Percentiles rank a stretch among this genome's conserved stretches.
These are phyloP conservation scores for Akebia trifoliata DNA, from an alignment of 164 flowering plant species.

Conservation along the genomic window DNA sequence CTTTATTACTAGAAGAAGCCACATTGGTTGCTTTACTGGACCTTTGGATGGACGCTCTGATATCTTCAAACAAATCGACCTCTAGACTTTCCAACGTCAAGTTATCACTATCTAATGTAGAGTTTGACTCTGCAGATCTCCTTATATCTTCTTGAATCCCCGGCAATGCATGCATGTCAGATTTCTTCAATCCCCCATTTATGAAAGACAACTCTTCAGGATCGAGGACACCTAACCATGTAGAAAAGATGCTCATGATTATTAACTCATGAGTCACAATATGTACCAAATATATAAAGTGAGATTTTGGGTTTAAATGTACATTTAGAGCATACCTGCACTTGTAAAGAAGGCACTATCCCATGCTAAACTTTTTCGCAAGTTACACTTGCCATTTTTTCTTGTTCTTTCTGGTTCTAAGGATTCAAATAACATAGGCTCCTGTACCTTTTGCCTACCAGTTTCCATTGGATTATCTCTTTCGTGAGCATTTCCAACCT, in stretches of 20 bases:
- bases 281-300: background rate
- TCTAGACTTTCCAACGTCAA: conserved; percentile 58
- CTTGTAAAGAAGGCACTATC: conserved; percentile 88
- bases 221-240: conserved; percentile 69
- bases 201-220: conserved; percentile 80
- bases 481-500: conserved; percentile 13
- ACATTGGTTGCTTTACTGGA: conserved; percentile 31
- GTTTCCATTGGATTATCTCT: conserved; percentile 5
- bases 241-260: conserved; percentile 1
- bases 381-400: conserved; percentile 52
- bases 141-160: conserved; percentile 70
- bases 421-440: conserved; percentile 29
- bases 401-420: conserved; percentile 31
- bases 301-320: background rate
- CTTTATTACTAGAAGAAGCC: conserved; percentile 20
- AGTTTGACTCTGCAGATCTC: conserved; percentile 63
- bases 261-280: background rate
- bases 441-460: conserved; percentile 15
- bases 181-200: conserved; percentile 45
- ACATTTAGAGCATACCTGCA: conserved; percentile 44
- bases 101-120: conserved; percentile 67
- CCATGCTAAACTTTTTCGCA: conserved; percentile 99
- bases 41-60: conserved; percentile 78
- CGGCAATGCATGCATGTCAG: conserved; percentile 37
- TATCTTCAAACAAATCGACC: conserved; percentile 65